Conservation (phyloP, 2,329 filamentous ascomycete species). For the Epichloe sylvatica region DNA sequence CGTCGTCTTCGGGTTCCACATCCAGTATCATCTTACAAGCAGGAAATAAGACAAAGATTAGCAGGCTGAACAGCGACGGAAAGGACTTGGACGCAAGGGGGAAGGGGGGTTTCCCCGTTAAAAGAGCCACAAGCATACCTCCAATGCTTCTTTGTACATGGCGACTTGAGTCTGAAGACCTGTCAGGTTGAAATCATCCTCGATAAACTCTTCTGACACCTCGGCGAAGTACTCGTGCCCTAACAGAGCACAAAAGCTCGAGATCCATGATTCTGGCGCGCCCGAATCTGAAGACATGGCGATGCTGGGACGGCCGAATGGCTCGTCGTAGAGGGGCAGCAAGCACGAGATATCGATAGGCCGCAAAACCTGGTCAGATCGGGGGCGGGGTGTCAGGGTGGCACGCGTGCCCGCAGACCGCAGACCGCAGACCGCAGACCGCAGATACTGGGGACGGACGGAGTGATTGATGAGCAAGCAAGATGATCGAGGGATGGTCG, state of each 20-base stretch:
- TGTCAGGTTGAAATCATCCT: constrained; percentile 98
- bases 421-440: background rate
- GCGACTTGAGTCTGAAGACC: constrained; percentile 88
- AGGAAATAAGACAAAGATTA: background rate
- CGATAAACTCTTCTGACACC: constrained; percentile 97
- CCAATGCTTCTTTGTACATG: constrained; percentile 97
- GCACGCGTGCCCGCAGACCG: constrained; percentile 1
- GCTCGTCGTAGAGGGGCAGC: constrained; percentile 3
- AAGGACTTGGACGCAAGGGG: no score
- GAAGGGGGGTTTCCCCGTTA: no score
- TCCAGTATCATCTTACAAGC: constrained; percentile 75
- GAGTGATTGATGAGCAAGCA: background rate
- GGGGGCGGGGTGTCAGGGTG: background rate
- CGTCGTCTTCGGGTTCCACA: constrained; percentile 88
- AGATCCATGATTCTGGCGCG: constrained; percentile 83
- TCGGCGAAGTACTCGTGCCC: constrained; percentile 99
- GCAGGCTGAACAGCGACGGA: background rate
- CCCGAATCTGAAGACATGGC: constrained; percentile 47
- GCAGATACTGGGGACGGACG: background rate
- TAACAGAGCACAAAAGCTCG: constrained; percentile 86
- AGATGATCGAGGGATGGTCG: background rate
- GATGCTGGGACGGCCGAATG: background rate
- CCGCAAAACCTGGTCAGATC: constrained; percentile 1
- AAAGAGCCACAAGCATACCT: constrained; percentile 35
- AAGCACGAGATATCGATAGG: constrained; percentile 1